A percentile compares a stretch with the other conserved stretches of the same genome.
These are phyloP conservation scores for Xerocomus brunneocitrinus DNA, from an alignment of 768 basidiomycete genomes.

Conservation along the genomic window DNA sequence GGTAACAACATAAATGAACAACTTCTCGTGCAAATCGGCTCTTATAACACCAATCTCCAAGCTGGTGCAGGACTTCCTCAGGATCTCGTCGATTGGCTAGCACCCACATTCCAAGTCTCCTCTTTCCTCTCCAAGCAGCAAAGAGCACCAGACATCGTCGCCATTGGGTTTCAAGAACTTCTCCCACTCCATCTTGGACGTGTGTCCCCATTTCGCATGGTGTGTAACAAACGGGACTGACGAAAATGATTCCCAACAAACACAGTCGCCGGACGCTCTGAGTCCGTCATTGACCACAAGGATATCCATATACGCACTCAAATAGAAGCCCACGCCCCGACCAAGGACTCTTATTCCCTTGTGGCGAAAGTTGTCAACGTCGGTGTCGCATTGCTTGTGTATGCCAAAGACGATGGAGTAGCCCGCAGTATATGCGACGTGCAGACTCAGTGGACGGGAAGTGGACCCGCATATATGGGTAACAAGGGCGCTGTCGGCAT, in stretches of 20 bases:
- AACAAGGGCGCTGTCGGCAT: slow-evolving; percentile 95
- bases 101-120: slow-evolving; percentile 75
- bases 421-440: slow-evolving; percentile 59
- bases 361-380: slow-evolving; percentile 80
- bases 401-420: slow-evolving; percentile 68
- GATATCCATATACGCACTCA: slow-evolving; percentile 70
- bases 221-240: not conserved
- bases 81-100: slow-evolving; percentile 89
- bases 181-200: slow-evolving; percentile 84
- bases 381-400: slow-evolving; percentile 84
- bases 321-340: slow-evolving; percentile 65
- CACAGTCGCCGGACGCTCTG: slow-evolving; percentile 75
- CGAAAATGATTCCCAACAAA: not conserved
- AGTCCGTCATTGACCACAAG: slow-evolving; percentile 61
- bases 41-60: slow-evolving; percentile 91
- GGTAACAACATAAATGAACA: slow-evolving; percentile 20
- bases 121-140: slow-evolving; percentile 58
- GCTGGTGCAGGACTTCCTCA: slow-evolving; percentile 69
- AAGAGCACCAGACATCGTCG: slow-evolving; percentile 79
- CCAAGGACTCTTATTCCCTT: slow-evolving; percentile 71
- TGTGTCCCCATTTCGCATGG: slow-evolving; percentile 38
- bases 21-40: slow-evolving; percentile 72
- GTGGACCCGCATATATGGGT: slow-evolving; percentile 73
- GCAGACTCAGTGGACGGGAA: slow-evolving; percentile 72
- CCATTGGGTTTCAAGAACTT: slow-evolving; percentile 91